These are phyloP conservation scores for Glycine latifolia DNA, from an alignment of 306 rosid genomes.

Conservation along the genomic window DNA sequence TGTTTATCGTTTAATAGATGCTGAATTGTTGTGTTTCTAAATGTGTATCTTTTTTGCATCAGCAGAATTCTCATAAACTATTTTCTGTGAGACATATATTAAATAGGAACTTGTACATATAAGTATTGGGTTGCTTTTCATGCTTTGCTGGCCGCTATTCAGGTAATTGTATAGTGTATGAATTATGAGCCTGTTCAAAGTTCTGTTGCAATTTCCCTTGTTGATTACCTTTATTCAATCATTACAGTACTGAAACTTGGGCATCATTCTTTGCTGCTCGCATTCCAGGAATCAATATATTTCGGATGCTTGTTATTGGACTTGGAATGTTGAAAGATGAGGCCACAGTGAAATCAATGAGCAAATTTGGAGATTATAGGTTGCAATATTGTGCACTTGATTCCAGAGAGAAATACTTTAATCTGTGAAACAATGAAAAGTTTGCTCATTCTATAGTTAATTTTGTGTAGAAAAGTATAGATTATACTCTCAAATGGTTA, in stretches of 20 bases:
- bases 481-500: constrained; percentile 28
- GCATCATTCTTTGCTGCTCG: constrained; percentile 68
- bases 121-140: constrained; percentile 83
- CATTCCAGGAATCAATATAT: constrained; percentile 76
- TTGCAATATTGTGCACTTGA: constrained; percentile 44
- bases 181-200: constrained; percentile 21
- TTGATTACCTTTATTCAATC: constrained; percentile 35
- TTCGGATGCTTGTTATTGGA: constrained; percentile 83
- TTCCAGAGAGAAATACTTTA: constrained; percentile 32
- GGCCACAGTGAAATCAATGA: constrained; percentile 90
- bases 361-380: constrained; percentile 92
- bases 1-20: background rate
- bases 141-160: constrained; percentile 97
- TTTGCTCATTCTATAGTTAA: constrained; percentile 37
- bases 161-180: constrained; percentile 60
- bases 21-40: constrained; percentile 17
- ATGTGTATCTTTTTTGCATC: constrained; percentile 1
- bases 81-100: constrained; percentile 53
- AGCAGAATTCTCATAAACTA: constrained; percentile 38
- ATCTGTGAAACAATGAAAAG: constrained; percentile 20
- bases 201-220: constrained; percentile 27
- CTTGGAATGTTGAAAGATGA: constrained; percentile 84
- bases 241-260: constrained; percentile 59
- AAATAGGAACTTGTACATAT: constrained; percentile 93
- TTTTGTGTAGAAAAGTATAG: background rate